Conservation (phyloP, 2,329 filamentous ascomycete species). For the Blastomyces parvus region DNA sequence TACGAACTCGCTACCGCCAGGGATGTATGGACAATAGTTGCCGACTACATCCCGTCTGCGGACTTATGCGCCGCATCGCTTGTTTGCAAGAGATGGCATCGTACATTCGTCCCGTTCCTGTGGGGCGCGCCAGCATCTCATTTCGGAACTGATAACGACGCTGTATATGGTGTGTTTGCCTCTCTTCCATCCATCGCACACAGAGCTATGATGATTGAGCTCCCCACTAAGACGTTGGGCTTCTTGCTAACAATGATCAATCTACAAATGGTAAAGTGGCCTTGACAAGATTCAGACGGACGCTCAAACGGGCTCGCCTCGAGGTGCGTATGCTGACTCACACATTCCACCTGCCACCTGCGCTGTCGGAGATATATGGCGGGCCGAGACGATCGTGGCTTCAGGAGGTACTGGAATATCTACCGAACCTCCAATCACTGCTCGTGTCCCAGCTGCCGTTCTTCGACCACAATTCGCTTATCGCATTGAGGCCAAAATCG, state of each 20-base stretch:
- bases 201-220: not conserved
- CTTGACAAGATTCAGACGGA: constrained; percentile 50
- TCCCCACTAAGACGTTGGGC: not conserved
- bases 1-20: constrained; percentile 48
- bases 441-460: constrained; percentile 51
- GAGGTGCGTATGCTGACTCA: constrained; percentile 49
- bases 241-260: not conserved
- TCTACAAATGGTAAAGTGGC: constrained; percentile 37
- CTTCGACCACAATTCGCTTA: constrained; percentile 51
- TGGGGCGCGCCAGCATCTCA: constrained; percentile 56
- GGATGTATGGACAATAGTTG: constrained; percentile 48
- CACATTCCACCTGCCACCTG: constrained; percentile 52
- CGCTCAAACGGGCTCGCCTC: constrained; percentile 44
- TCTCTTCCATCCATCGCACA: not conserved
- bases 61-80: constrained; percentile 48
- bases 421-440: constrained; percentile 51
- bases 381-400: constrained; percentile 52
- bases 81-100: constrained; percentile 50
- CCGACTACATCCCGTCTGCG: constrained; percentile 46
- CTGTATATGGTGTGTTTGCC: constrained; percentile 42
- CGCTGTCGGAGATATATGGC: constrained; percentile 52
- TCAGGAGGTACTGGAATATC: constrained; percentile 47
- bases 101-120: constrained; percentile 49
- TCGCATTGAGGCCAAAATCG: constrained; percentile 36
- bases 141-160: constrained; percentile 52